Conservation (phyloP, 2,329 filamentous ascomycete species). For the Fusarium beomiforme region DNA sequence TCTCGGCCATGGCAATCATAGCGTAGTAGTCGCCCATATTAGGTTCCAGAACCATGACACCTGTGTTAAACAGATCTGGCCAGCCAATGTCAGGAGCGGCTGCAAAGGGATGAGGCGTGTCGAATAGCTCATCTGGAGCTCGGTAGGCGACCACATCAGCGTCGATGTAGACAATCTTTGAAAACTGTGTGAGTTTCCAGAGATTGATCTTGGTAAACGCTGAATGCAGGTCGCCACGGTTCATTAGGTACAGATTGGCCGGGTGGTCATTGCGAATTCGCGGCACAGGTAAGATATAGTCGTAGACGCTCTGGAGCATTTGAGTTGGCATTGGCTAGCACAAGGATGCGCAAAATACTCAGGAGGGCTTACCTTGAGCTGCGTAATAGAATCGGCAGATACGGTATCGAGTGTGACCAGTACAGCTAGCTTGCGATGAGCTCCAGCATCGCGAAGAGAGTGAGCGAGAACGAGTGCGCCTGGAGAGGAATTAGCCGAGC, state of each 20-base stretch:
- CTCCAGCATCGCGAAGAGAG: slow-evolving; percentile 90
- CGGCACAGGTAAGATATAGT: slow-evolving; percentile 87
- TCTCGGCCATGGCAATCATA: slow-evolving; percentile 82
- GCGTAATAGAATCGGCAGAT: slow-evolving; percentile 76
- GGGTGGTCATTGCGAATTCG: slow-evolving; percentile 80
- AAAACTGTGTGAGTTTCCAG: slow-evolving; percentile 91
- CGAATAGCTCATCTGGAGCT: slow-evolving; percentile 92
- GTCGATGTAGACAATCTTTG: slow-evolving; percentile 93
- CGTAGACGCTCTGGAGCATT: slow-evolving; percentile 74
- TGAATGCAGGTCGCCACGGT: slow-evolving; percentile 87
- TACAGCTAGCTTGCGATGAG: slow-evolving; percentile 78
- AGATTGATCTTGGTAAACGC: slow-evolving; percentile 97
- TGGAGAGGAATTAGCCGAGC: slow-evolving; percentile 50
- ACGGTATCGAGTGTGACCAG: slow-evolving; percentile 85
- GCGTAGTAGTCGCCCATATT: slow-evolving; percentile 90
- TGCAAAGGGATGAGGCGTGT: slow-evolving; percentile 66
- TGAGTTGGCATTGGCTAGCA: slow-evolving; percentile 5
- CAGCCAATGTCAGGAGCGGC: slow-evolving; percentile 95
- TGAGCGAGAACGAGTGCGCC: slow-evolving; percentile 94
- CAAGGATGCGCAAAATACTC: neutral
- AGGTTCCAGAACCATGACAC: slow-evolving; percentile 90
- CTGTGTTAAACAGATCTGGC: slow-evolving; percentile 99
- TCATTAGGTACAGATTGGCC: slow-evolving; percentile 90
- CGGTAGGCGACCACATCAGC: slow-evolving; percentile 91
- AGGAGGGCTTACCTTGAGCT: slow-evolving; percentile 74